phyloP scores from a whole-genome alignment of 768 basidiomycete species.

The Amyloporia xantha region DNA sequence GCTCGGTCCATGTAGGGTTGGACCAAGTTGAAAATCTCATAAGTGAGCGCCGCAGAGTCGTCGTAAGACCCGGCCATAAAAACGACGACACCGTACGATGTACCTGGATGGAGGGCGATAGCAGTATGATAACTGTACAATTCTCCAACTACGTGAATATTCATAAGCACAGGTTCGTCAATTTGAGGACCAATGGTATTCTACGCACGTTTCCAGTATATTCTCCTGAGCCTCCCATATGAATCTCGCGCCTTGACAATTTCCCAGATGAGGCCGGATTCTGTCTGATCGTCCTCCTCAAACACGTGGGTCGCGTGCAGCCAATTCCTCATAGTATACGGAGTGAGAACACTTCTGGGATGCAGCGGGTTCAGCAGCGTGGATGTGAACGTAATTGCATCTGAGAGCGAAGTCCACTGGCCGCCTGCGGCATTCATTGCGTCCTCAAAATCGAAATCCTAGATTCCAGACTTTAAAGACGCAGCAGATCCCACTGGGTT shows the following conservation, averaged over 20 bases:
- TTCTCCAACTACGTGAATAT: slow-evolving; percentile 23
- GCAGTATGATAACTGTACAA: slow-evolving; percentile 20
- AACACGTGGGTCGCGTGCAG: slow-evolving; percentile 24
- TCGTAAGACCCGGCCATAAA: slow-evolving; percentile 19
- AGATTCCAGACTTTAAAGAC: neutral
- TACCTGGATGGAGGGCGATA: slow-evolving; percentile 21
- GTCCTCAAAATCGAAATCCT: slow-evolving; percentile 36
- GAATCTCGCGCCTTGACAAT: slow-evolving; percentile 18
- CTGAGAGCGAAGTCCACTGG: slow-evolving; percentile 44
- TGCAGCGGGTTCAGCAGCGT: slow-evolving; percentile 35
- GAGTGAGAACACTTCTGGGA: slow-evolving; percentile 19
- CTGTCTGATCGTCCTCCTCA: slow-evolving; percentile 23
- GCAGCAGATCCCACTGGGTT: neutral
- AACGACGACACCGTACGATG: slow-evolving; percentile 24
- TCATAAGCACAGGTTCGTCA: too few species aligned
- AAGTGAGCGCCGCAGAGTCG: slow-evolving; percentile 18
- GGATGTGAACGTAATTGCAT: slow-evolving; percentile 37
- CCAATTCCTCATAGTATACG: slow-evolving; percentile 24
- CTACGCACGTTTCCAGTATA: slow-evolving; percentile 25
- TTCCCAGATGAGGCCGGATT: slow-evolving; percentile 19
- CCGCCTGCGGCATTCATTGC: slow-evolving; percentile 39
- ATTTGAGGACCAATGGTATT: too few species aligned
- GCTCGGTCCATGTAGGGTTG: slow-evolving; percentile 23
- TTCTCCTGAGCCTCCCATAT: slow-evolving; percentile 18
- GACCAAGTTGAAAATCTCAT: slow-evolving; percentile 21